phyloP scores from a whole-genome alignment of 805 yeast genomes.

The Zygotorulaspora sp. region DNA sequence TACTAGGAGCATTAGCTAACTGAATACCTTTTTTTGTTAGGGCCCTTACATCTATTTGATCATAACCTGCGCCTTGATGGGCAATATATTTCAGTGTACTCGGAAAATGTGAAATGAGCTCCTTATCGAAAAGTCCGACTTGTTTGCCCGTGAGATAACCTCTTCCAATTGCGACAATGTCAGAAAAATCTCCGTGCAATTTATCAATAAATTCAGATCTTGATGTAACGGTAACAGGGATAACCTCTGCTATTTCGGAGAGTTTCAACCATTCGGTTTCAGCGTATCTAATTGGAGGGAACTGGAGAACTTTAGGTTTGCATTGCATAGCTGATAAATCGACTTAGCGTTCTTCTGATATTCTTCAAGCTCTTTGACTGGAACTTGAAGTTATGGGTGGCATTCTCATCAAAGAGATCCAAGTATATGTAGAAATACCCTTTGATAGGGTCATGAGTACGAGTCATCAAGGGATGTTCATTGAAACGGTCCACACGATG shows the following conservation, averaged over 20 bases:
- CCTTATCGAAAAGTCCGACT: slow-evolving; percentile 60
- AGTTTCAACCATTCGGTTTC: slow-evolving; percentile 4
- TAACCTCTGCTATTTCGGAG: slow-evolving; percentile 5
- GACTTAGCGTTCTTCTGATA: neutral
- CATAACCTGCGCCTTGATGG: slow-evolving; percentile 67
- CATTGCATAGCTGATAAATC: neutral
- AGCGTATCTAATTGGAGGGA: slow-evolving; percentile 5
- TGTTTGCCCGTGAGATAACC: slow-evolving; percentile 45
- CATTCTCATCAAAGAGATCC: neutral
- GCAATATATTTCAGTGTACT: slow-evolving; percentile 43
- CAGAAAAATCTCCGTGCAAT: slow-evolving; percentile 22
- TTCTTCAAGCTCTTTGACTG: neutral
- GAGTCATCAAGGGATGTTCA: neutral
- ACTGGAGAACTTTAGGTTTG: slow-evolving; percentile 3
- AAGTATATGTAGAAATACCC: neutral
- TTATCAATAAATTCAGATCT: slow-evolving; percentile 4
- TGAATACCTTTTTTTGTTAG: slow-evolving; percentile 47
- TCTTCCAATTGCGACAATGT: slow-evolving; percentile 37
- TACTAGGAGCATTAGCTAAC: slow-evolving; percentile 54
- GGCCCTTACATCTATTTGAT: slow-evolving; percentile 54
- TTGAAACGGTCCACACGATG: neutral
- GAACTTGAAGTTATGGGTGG: neutral
- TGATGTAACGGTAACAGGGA: slow-evolving; percentile 4
- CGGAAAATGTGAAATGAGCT: slow-evolving; percentile 49
- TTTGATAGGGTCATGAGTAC: neutral